Percentiles rank a stretch among this genome's conserved stretches.
Evolutionary conservation across 805 yeast genomes (phyloP).

Genomic region (Cyberlindnera bimundalis): DNA sequence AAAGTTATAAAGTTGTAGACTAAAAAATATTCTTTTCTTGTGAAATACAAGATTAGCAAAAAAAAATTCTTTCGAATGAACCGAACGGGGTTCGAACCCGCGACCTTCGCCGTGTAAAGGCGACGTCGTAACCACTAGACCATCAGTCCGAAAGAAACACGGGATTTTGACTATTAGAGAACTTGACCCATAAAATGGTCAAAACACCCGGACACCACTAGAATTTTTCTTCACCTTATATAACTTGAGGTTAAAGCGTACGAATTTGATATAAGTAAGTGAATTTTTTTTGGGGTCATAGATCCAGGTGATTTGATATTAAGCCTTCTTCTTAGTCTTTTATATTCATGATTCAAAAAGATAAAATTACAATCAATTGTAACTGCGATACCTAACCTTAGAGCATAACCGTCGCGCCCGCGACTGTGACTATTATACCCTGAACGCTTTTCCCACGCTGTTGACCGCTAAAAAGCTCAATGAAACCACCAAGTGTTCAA

Average conservation of each 20-base stretch:
- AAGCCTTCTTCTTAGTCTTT: too few species aligned
- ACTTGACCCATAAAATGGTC: neutral
- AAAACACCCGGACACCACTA: neutral
- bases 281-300: too few species aligned
- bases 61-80: slow-evolving; percentile 14
- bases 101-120: slow-evolving; percentile 28
- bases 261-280: too few species aligned
- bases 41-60: neutral
- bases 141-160: slow-evolving; percentile 21
- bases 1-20: too few species aligned
- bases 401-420: too few species aligned
- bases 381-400: too few species aligned
- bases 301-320: too few species aligned
- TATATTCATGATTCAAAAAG: neutral
- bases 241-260: neutral
- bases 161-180: too few species aligned
- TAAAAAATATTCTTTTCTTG: too few species aligned
- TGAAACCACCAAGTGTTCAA: neutral
- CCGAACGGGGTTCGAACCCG: slow-evolving; percentile 28
- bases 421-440: too few species aligned
- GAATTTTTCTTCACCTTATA: neutral
- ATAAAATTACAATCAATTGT: neutral
- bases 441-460: too few species aligned
- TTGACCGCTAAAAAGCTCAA: neutral
- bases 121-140: slow-evolving; percentile 28